Evolutionary conservation across 2,329 filamentous ascomycete genomes (phyloP).

Genomic region (Ophiobolus disseminans): DNA sequence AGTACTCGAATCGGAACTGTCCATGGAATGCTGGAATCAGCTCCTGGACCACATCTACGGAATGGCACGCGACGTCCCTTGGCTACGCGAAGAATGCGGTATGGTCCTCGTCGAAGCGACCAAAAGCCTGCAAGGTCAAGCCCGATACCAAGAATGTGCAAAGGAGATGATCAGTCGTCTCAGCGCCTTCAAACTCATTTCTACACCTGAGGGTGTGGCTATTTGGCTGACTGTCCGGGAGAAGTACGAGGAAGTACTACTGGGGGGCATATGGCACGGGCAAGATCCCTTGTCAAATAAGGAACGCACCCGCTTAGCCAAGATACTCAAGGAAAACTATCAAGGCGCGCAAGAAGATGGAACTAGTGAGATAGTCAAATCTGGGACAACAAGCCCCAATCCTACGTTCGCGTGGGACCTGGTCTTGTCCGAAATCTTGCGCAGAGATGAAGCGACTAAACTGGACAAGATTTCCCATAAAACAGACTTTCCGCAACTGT

Average conservation of each 20-base stretch:
- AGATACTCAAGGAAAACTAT: conserved; percentile 79
- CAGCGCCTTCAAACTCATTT: conserved; percentile 69
- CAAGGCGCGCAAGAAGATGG: conserved; percentile 57
- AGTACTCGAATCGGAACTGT: conserved; percentile 65
- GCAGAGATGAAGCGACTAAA: conserved; percentile 30
- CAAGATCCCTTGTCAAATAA: conserved; percentile 75
- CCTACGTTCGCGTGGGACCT: conserved; percentile 89
- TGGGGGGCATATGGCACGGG: conserved; percentile 74
- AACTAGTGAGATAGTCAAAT: conserved; percentile 59
- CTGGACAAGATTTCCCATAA: conserved; percentile 43
- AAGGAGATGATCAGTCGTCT: conserved; percentile 69
- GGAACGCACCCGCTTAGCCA: conserved; percentile 72
- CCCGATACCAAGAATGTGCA: conserved; percentile 62
- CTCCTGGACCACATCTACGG: conserved; percentile 77
- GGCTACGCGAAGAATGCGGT: conserved; percentile 87
- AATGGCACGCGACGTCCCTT: conserved; percentile 81
- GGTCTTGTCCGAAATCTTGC: conserved; percentile 62
- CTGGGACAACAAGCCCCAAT: conserved; percentile 79
- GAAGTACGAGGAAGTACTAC: conserved; percentile 68
- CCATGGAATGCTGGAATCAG: conserved; percentile 65
- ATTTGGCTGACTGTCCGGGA: conserved; percentile 79
- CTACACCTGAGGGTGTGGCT: conserved; percentile 86
- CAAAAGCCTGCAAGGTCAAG: conserved; percentile 57
- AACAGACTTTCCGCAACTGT: conserved; percentile 75
- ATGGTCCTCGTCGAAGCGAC: conserved; percentile 79